These are phyloP conservation scores for Puccinia hordei DNA, from an alignment of 1,284 basidiomycete genomes.

Conservation along the genomic window DNA sequence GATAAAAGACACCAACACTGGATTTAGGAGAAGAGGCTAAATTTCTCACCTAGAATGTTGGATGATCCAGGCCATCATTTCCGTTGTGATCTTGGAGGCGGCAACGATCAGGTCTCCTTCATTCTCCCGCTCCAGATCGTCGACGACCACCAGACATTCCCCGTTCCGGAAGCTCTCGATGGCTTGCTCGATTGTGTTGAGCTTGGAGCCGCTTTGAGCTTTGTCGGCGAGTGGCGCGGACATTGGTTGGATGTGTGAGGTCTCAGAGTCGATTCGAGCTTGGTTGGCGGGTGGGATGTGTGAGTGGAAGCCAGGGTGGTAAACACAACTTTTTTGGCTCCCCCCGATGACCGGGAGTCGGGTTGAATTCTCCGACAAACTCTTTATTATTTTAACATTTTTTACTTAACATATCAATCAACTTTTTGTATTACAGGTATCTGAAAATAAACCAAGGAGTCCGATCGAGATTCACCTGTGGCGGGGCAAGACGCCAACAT, in stretches of 20 bases:
- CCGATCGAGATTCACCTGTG: too few species aligned
- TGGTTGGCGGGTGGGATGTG: too few species aligned
- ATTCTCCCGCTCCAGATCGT: constrained; percentile 89
- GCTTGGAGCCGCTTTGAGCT: constrained; percentile 56
- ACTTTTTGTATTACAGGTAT: too few species aligned
- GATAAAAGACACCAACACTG: background rate
- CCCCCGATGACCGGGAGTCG: too few species aligned
- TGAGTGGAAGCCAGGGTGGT: too few species aligned
- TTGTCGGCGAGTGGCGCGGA: background rate
- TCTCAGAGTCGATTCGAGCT: too few species aligned
- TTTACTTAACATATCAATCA: too few species aligned
- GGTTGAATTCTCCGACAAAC: too few species aligned
- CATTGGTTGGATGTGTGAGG: background rate
- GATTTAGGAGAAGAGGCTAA: background rate
- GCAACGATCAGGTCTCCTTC: constrained; percentile 91
- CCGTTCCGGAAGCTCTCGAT: constrained; percentile 76
- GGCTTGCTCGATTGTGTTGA: constrained; percentile 77
- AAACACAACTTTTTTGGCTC: too few species aligned
- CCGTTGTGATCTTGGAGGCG: constrained; percentile 76
- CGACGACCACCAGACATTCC: constrained; percentile 92
- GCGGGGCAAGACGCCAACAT: background rate
- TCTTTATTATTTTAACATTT: too few species aligned
- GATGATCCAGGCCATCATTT: constrained; percentile 99
- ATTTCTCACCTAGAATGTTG: constrained; percentile 77
- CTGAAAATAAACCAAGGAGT: too few species aligned